These are phyloP conservation scores for Penicillium vulpinum DNA, from an alignment of 2,329 filamentous ascomycete species.

Conservation along the genomic window DNA sequence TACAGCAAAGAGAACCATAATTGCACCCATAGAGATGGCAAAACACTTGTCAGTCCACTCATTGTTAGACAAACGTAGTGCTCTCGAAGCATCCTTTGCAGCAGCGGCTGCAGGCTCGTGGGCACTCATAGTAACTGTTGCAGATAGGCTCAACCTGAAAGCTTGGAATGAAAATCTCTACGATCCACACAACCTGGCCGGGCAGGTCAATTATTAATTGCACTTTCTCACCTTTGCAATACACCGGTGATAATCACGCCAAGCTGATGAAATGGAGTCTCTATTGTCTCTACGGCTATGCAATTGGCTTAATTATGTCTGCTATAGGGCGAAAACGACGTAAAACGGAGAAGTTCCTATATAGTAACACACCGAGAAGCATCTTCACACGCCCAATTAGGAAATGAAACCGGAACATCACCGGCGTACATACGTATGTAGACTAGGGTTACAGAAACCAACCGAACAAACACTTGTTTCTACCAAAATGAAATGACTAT, in stretches of 20 bases:
- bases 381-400: not conserved
- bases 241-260: not conserved
- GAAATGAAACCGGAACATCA: not conserved
- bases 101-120: not conserved
- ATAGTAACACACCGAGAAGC: not conserved
- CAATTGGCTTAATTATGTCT: not conserved
- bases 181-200: not conserved
- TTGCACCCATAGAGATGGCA: constrained; percentile 15
- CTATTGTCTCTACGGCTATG: not conserved
- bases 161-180: not conserved
- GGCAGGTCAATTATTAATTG: not conserved
- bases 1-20: constrained; percentile 13
- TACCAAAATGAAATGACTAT: not conserved
- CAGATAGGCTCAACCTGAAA: not conserved
- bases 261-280: not conserved
- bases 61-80: constrained; percentile 11
- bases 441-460: not conserved
- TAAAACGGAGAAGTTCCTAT: not conserved
- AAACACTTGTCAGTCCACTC: constrained; percentile 18
- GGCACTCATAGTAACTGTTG: not conserved
- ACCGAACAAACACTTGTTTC: not conserved
- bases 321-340: not conserved
- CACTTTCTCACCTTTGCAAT: not conserved
- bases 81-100: not conserved
- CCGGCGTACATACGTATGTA: not conserved